phyloP scores from a whole-genome alignment of 179 eudicot genomes.

The Spinacia oleracea region DNA sequence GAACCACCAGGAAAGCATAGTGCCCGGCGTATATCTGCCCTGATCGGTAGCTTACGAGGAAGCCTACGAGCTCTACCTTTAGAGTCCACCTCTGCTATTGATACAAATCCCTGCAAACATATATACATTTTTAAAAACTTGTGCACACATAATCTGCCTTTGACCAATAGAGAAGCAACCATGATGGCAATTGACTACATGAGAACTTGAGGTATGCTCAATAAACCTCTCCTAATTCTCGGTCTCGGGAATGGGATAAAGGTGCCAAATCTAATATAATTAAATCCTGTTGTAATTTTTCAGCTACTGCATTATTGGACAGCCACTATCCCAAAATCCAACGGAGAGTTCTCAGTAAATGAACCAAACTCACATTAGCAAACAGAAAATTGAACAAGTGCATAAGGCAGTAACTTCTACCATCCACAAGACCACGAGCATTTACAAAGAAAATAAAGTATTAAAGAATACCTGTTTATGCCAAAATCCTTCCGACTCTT shows the following conservation, averaged over 20 bases:
- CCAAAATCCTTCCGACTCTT: conserved; percentile 94
- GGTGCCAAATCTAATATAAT: not conserved
- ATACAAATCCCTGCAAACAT: conserved; percentile 64
- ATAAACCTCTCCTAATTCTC: not conserved
- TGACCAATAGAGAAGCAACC: not conserved
- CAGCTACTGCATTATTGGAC: not conserved
- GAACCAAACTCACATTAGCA: conserved; percentile 8
- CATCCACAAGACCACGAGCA: not conserved
- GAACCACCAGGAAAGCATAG: conserved; percentile 95
- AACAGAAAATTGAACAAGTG: not conserved
- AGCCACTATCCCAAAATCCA: not conserved
- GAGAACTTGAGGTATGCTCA: not conserved
- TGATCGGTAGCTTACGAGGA: conserved; percentile 74
- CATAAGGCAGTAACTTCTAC: not conserved
- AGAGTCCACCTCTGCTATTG: conserved; percentile 68
- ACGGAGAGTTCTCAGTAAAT: not conserved
- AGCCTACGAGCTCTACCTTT: conserved; percentile 79
- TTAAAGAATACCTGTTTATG: conserved; percentile 61
- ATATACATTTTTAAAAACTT: conserved; percentile 16
- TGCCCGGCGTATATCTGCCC: conserved; percentile 70
- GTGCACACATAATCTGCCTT: not conserved
- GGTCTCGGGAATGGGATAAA: not conserved
- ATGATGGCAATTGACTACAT: conserved; percentile 12
- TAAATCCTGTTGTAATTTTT: no score
- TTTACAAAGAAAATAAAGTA: not conserved